These are phyloP conservation scores for Pelargonium cotyledonis DNA, from an alignment of 441 rosid species.

Conservation along the genomic window DNA sequence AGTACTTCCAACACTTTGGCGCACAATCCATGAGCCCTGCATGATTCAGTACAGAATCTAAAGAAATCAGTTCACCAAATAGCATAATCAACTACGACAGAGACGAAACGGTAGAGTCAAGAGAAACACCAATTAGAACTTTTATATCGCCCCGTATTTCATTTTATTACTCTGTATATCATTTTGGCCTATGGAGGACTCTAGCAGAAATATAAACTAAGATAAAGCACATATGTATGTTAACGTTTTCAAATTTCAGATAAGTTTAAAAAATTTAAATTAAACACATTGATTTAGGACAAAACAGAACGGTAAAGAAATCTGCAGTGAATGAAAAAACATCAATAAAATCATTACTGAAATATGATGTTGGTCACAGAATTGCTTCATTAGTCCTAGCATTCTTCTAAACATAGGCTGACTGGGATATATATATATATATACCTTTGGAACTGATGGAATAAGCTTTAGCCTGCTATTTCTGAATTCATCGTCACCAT, in stretches of 20 bases:
- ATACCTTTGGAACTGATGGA: slow-evolving; percentile 92
- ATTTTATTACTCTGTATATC: too few relatives aligned
- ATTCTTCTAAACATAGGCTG: slow-evolving; percentile 14
- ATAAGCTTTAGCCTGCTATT: slow-evolving; percentile 95
- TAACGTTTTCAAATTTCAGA: too few relatives aligned
- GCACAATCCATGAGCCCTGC: slow-evolving; percentile 98
- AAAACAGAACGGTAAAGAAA: background rate
- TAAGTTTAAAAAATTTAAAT: background rate
- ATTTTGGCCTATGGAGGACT: too few relatives aligned
- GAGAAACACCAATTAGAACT: background rate
- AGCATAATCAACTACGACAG: background rate
- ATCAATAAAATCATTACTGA: background rate
- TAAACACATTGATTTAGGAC: background rate
- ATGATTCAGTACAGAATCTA: slow-evolving; percentile 19
- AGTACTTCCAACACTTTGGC: slow-evolving; percentile 98
- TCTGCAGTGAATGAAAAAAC: background rate
- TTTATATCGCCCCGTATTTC: background rate
- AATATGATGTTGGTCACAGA: background rate
- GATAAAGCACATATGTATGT: too few relatives aligned
- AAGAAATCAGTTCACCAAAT: slow-evolving; percentile 9
- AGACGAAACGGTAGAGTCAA: background rate
- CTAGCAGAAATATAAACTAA: too few relatives aligned
- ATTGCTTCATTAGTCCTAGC: slow-evolving; percentile 9
- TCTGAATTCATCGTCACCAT: slow-evolving; percentile 97
- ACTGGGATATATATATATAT: slow-evolving; percentile 11